Percentiles rank a stretch among this genome's conserved stretches.
These are phyloP conservation scores for Clitocybe nebularis DNA, from an alignment of 1,284 basidiomycete species.

Conservation along the genomic window DNA sequence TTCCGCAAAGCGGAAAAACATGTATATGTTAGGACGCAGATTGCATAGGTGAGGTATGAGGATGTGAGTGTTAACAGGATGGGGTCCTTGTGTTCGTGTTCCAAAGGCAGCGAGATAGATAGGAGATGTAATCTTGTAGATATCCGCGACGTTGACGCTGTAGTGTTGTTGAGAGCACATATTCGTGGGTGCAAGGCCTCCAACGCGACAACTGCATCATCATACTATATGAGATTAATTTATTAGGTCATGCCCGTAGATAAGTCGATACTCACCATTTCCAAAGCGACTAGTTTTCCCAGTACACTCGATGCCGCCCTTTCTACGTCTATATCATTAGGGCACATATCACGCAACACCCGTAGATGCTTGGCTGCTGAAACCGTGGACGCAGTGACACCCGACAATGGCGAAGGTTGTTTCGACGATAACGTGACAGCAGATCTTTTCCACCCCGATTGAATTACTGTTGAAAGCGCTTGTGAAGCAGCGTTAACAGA, in stretches of 20 bases:
- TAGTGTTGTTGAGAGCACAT: constrained; percentile 24
- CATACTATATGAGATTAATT: constrained; percentile 37
- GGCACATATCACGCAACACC: constrained; percentile 40
- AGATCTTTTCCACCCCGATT: constrained; percentile 56
- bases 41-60: constrained; percentile 52
- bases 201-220: constrained; percentile 42
- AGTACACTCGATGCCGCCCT: constrained; percentile 62
- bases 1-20: constrained; percentile 17
- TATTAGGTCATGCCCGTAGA: constrained; percentile 3
- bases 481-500: constrained; percentile 60
- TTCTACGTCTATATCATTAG: constrained; percentile 62
- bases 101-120: constrained; percentile 39
- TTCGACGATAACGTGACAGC: constrained; percentile 17
- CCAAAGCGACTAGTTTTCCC: constrained; percentile 60
- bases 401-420: constrained; percentile 21
- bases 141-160: constrained; percentile 6
- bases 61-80: constrained; percentile 50
- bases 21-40: constrained; percentile 35
- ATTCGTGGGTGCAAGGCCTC: constrained; percentile 44
- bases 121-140: constrained; percentile 31
- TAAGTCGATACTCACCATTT: constrained; percentile 47
- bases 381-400: constrained; percentile 27
- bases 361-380: constrained; percentile 39
- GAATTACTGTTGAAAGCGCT: constrained; percentile 43
- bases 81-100: constrained; percentile 27